Evolutionary conservation across 768 basidiomycete species (phyloP).

Genomic region (Amanita jacksonii): DNA sequence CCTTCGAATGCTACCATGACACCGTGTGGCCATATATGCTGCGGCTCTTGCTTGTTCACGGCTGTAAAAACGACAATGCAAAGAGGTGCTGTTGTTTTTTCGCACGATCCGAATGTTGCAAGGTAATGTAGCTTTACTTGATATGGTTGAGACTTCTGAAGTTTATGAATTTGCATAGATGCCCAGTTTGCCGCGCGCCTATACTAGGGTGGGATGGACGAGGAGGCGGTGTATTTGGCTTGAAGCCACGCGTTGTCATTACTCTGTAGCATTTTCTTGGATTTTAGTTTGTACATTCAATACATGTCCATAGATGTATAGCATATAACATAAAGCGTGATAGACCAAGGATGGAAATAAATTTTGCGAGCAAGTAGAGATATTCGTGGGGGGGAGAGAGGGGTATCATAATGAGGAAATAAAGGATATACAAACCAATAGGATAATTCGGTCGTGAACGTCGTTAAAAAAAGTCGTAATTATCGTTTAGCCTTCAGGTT

Average conservation of each 20-base stretch:
- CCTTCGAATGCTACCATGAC: constrained; percentile 71
- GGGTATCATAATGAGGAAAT: no score
- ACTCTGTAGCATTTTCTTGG: constrained; percentile 25
- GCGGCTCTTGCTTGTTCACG: constrained; percentile 66
- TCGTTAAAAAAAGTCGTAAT: background rate
- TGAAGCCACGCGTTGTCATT: constrained; percentile 38
- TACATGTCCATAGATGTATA: no score
- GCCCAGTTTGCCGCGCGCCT: constrained; percentile 60
- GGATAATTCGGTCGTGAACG: no score
- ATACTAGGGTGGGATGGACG: constrained; percentile 65
- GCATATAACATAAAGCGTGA: no score
- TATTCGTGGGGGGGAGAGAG: no score
- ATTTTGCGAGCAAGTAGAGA: no score
- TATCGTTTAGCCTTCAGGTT: background rate
- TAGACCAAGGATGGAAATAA: no score
- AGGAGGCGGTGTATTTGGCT: constrained; percentile 58
- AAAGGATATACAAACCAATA: no score
- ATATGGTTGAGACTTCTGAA: background rate
- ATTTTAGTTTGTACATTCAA: no score
- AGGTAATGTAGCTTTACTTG: constrained; percentile 21
- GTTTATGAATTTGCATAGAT: constrained; percentile 24
- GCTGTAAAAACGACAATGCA: constrained; percentile 56
- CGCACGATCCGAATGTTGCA: constrained; percentile 23
- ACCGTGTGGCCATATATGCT: constrained; percentile 74
- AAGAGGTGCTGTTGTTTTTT: constrained; percentile 27